Conservation (phyloP, 2,329 filamentous ascomycete species). For the Pseudocercospora pini-densiflorae region DNA sequence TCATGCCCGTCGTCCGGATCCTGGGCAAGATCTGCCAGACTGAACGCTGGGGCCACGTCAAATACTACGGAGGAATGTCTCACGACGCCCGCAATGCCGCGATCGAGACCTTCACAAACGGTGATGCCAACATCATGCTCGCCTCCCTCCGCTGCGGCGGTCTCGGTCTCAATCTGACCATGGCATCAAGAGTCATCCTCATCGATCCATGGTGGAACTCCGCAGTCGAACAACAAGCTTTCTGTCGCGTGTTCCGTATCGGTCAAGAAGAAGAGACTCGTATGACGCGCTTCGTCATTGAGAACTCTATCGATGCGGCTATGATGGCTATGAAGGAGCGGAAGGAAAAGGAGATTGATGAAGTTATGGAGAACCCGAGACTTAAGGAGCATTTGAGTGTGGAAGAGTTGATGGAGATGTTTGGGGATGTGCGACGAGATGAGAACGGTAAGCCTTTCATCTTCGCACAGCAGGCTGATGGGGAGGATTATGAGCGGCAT, state of each 20-base stretch:
- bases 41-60: conserved; percentile 55
- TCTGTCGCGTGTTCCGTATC: conserved; percentile 66
- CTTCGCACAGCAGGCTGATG: conserved; percentile 42
- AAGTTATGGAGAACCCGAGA: conserved; percentile 48
- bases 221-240: conserved; percentile 46
- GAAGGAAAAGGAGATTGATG: conserved; percentile 48
- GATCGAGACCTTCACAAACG: conserved; percentile 53
- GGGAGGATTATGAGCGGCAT: background rate
- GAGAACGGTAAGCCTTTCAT: conserved; percentile 48
- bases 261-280: conserved; percentile 66
- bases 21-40: conserved; percentile 54
- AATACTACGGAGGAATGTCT: conserved; percentile 57
- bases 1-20: conserved; percentile 58
- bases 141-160: conserved; percentile 63
- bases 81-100: conserved; percentile 50
- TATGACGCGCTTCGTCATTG: conserved; percentile 62
- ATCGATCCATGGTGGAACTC: conserved; percentile 64
- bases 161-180: conserved; percentile 62
- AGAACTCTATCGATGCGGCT: conserved; percentile 62
- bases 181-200: conserved; percentile 55
- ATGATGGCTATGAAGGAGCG: conserved; percentile 60
- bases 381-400: conserved; percentile 41
- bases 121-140: conserved; percentile 54
- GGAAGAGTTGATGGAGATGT: conserved; percentile 51
- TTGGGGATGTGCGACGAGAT: conserved; percentile 49